Base-by-base conservation (phyloP, 148 eudicot species). In the Bassia scoparia region DNA sequence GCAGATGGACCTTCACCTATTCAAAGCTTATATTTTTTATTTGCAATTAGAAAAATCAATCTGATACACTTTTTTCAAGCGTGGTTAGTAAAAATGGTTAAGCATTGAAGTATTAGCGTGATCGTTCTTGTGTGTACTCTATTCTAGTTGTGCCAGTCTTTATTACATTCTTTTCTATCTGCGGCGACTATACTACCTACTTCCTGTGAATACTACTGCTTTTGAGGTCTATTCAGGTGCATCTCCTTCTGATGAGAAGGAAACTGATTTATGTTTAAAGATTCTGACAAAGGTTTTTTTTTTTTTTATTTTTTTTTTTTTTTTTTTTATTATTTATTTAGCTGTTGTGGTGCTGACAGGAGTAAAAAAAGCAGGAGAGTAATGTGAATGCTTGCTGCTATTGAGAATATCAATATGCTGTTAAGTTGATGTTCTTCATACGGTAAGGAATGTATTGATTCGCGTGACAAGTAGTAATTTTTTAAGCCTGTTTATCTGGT, bases 171-270 rank as follows among this genome's bases (percentile, higher is more conserved):
- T 54, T 76, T 12, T 74, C 34, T 76, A 70, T 59, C 34, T 77
- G 34, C 89, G 89, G 94, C 86, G 97, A 91, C 66, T 91, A 91
- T 49, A 91, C 94, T 50, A 91, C 97, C 1, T 85, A 84, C 94
- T 91, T 78, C 97, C 97, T 49, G 97, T 91, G 60, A 83, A 84
- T 76, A 77, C 94, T 29, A 83, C 94, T 70, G 97, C 94, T 27
- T 87, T 91, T 68, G 97, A 91, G 89, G 87, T 60, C 77, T 73
- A 78, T 68, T 76, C 94, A 87, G 92, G 97, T 87, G 72, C 18
- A 37, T 61, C 34, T 76, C 41, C 13, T 24, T 17, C 33, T 31
- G 23, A 35, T 26, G 16, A n/a, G n/a, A 59, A 66, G 59, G 73
- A 48, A 34, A 54, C 46, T 35, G 62, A 37, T 41, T 73, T 58